These are phyloP conservation scores for Pseudogymnoascus pannorum DNA, from an alignment of 2,329 filamentous ascomycete genomes.

Conservation along the genomic window DNA sequence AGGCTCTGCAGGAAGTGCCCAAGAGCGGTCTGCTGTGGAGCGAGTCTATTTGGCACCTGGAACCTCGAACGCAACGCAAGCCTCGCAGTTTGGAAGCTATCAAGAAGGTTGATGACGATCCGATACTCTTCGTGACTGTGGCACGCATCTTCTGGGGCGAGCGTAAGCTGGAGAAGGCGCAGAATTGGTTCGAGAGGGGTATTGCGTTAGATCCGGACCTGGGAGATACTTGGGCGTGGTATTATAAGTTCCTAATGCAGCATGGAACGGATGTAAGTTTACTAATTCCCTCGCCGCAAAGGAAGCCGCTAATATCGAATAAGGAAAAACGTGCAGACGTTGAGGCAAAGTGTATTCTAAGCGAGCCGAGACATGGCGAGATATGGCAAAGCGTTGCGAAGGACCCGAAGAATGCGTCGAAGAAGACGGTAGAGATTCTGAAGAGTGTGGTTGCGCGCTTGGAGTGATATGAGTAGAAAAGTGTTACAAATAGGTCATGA, in stretches of 20 bases:
- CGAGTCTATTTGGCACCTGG: slow-evolving; percentile 93
- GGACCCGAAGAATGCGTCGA: slow-evolving; percentile 71
- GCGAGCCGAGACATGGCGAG: slow-evolving; percentile 88
- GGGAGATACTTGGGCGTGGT: slow-evolving; percentile 97
- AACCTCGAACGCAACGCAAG: slow-evolving; percentile 85
- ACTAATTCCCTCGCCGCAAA: not conserved
- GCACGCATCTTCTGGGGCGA: slow-evolving; percentile 96
- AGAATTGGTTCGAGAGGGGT: slow-evolving; percentile 96
- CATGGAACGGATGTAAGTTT: slow-evolving; percentile 69
- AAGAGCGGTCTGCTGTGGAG: slow-evolving; percentile 83
- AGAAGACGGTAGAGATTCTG: slow-evolving; percentile 71
- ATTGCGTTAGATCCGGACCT: slow-evolving; percentile 78
- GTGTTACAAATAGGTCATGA: slow-evolving; percentile 1
- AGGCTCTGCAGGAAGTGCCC: slow-evolving; percentile 84
- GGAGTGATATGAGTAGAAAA: slow-evolving; percentile 18
- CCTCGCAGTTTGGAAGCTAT: slow-evolving; percentile 88
- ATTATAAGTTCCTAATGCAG: slow-evolving; percentile 85
- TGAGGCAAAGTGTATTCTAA: slow-evolving; percentile 68
- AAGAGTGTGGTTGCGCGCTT: slow-evolving; percentile 60
- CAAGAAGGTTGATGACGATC: slow-evolving; percentile 92
- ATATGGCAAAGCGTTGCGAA: slow-evolving; percentile 83
- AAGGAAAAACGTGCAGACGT: slow-evolving; percentile 82
- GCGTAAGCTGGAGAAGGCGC: slow-evolving; percentile 83
- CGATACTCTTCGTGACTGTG: slow-evolving; percentile 80
- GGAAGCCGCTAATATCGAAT: slow-evolving; percentile 12